Evolutionary conservation across 352 stramenopile species (phyloP).

Genomic region (Phytophthora palmivora): DNA sequence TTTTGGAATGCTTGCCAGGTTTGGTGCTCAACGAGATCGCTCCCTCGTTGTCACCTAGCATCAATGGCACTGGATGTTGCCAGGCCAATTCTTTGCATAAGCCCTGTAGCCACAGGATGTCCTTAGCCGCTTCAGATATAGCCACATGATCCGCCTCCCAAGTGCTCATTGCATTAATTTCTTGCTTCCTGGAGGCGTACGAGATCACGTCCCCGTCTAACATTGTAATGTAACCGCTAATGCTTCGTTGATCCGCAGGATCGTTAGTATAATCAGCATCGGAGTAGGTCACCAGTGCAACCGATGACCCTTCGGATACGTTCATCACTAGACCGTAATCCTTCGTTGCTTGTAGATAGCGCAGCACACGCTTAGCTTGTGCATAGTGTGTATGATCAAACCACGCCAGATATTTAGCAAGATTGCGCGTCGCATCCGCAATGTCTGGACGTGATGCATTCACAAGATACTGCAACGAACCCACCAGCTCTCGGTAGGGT

Average conservation of each 20-base stretch:
- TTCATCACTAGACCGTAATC: slow-evolving; percentile 17
- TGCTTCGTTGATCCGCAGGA: neutral
- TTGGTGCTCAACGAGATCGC: slow-evolving; percentile 2
- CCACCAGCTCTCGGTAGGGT: slow-evolving; percentile 15
- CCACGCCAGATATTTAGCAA: slow-evolving; percentile 2
- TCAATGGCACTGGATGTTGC: slow-evolving; percentile 7
- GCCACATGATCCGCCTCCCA: slow-evolving; percentile 9
- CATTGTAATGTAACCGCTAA: slow-evolving; percentile 7
- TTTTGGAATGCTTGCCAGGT: slow-evolving; percentile 18
- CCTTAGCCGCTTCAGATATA: slow-evolving; percentile 32
- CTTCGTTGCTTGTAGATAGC: slow-evolving; percentile 7
- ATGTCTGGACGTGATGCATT: slow-evolving; percentile 9
- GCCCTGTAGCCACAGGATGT: no score
- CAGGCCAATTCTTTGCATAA: no score
- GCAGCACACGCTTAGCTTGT: slow-evolving; percentile 7
- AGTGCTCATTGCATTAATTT: slow-evolving; percentile 6
- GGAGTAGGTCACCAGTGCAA: neutral
- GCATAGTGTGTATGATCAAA: slow-evolving; percentile 5
- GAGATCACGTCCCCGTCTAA: slow-evolving; percentile 3
- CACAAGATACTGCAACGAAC: slow-evolving; percentile 6
- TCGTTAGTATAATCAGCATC: slow-evolving; percentile 13
- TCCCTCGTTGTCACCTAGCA: slow-evolving; percentile 17
- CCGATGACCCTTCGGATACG: neutral
- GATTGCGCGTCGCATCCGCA: neutral
- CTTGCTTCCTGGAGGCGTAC: slow-evolving; percentile 1